Percentiles rank a stretch among this genome's conserved stretches.
phyloP scores from a whole-genome alignment of 2,329 filamentous ascomycete genomes.

The Leptographium radiaticola region DNA sequence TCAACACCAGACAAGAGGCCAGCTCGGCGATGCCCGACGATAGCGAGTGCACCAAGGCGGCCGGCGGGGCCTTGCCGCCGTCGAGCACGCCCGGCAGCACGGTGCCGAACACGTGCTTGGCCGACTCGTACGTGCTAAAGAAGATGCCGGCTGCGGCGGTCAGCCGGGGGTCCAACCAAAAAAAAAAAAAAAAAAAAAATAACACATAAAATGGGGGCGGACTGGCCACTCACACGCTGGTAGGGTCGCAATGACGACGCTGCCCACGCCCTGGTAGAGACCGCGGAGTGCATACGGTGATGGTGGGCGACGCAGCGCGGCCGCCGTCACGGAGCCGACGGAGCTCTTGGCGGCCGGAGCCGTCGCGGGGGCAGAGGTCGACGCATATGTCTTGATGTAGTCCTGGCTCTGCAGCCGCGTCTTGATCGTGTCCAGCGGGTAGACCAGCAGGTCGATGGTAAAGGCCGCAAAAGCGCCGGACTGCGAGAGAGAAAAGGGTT shows the following conservation, averaged over 20 bases:
- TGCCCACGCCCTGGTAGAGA: slow-evolving; percentile 77
- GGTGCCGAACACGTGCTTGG: slow-evolving; percentile 49
- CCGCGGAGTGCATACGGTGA: slow-evolving; percentile 45
- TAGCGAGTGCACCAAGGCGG: slow-evolving; percentile 56
- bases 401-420: slow-evolving; percentile 71
- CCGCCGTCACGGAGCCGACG: not conserved
- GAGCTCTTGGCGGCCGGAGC: not conserved
- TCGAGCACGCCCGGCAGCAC: slow-evolving; percentile 25
- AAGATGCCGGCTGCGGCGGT: slow-evolving; percentile 56
- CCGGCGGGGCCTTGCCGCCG: slow-evolving; percentile 31
- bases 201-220: too few species aligned
- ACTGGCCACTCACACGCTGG: slow-evolving; percentile 50
- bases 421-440: slow-evolving; percentile 82
- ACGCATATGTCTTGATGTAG: slow-evolving; percentile 46
- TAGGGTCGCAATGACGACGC: slow-evolving; percentile 73
- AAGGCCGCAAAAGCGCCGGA: slow-evolving; percentile 78
- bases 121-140: slow-evolving; percentile 78
- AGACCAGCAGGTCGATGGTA: slow-evolving; percentile 72
- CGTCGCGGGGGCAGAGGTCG: slow-evolving; percentile 26
- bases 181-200: not conserved
- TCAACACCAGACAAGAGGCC: slow-evolving; percentile 74
- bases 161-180: not conserved
- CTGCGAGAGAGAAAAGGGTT: slow-evolving; percentile 25
- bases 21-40: slow-evolving; percentile 70
- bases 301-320: slow-evolving; percentile 11